These are phyloP conservation scores for Exobasidium rhododendri DNA, from an alignment of 1,284 basidiomycete species.

Conservation along the genomic window DNA sequence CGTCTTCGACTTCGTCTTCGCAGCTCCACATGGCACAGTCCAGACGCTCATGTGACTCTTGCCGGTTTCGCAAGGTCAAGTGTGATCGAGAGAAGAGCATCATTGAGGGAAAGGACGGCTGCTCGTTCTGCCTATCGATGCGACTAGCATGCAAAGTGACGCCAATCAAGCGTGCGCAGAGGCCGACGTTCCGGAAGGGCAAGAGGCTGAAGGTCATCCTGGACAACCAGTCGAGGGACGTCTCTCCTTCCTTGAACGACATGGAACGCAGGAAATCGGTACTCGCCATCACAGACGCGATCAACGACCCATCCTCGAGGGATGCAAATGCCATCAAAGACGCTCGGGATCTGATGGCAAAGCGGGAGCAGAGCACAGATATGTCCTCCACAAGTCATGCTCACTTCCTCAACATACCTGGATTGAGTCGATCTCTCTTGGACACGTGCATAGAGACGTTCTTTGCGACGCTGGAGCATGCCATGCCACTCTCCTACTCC, in stretches of 20 bases:
- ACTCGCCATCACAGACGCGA: neutral
- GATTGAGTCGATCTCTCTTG: neutral
- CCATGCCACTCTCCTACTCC: neutral
- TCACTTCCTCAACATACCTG: neutral
- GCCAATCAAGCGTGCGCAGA: neutral
- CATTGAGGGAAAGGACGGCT: neutral
- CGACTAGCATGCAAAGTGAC: slow-evolving; percentile 5
- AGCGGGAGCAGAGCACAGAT: neutral
- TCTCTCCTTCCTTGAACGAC: neutral
- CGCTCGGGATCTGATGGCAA: neutral
- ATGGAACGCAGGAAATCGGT: neutral
- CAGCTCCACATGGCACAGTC: too few species aligned
- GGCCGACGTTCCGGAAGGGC: neutral
- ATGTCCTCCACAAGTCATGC: neutral
- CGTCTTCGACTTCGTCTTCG: too few species aligned
- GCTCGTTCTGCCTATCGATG: slow-evolving; percentile 4
- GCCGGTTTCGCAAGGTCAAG: slow-evolving; percentile 1
- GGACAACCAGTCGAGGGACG: neutral
- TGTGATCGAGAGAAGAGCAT: neutral
- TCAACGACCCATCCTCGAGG: neutral
- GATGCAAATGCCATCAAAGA: too few species aligned
- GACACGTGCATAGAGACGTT: neutral
- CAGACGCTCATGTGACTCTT: slow-evolving; percentile 7
- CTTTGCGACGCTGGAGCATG: neutral
- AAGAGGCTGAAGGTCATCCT: neutral